Evolutionary conservation across 257 asterid species (phyloP).

Genomic region (Fraxinus americana): DNA sequence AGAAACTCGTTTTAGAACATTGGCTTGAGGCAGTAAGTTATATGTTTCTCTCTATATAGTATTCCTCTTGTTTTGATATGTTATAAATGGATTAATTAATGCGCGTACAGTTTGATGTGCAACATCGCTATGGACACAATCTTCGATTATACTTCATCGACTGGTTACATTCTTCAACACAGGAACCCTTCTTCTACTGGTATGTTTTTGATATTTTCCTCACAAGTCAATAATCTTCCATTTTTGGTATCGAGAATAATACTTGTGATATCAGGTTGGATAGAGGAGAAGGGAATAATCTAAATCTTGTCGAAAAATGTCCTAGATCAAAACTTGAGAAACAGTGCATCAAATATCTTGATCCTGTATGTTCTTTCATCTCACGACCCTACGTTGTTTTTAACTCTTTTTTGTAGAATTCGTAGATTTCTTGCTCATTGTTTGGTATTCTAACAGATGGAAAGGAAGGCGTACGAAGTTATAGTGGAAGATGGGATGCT

Average conservation of each 20-base stretch:
- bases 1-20: conserved; percentile 61
- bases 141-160: conserved; percentile 57
- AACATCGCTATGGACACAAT: conserved; percentile 75
- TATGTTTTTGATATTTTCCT: conserved; percentile 19
- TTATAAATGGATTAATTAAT: background rate
- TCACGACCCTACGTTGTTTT: background rate
- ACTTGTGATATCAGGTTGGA: conserved; percentile 46
- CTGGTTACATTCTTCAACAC: conserved; percentile 62
- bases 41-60: background rate
- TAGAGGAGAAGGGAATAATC: conserved; percentile 69
- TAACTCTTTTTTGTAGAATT: no score
- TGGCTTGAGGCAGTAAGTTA: conserved; percentile 68
- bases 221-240: background rate
- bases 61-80: background rate
- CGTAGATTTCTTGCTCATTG: background rate
- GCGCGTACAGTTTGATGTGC: conserved; percentile 54
- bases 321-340: conserved; percentile 64
- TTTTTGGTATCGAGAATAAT: background rate
- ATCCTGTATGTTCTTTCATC: conserved; percentile 45
- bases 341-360: conserved; percentile 72
- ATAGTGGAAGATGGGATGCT: conserved; percentile 51
- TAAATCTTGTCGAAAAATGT: conserved; percentile 54
- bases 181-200: conserved; percentile 63
- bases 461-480: conserved; percentile 59
- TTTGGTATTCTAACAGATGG: conserved; percentile 42